Percentiles rank a stretch among this genome's conserved stretches.
Conservation (phyloP, 345 rosid species). For the Rhizophora apiculata region DNA sequence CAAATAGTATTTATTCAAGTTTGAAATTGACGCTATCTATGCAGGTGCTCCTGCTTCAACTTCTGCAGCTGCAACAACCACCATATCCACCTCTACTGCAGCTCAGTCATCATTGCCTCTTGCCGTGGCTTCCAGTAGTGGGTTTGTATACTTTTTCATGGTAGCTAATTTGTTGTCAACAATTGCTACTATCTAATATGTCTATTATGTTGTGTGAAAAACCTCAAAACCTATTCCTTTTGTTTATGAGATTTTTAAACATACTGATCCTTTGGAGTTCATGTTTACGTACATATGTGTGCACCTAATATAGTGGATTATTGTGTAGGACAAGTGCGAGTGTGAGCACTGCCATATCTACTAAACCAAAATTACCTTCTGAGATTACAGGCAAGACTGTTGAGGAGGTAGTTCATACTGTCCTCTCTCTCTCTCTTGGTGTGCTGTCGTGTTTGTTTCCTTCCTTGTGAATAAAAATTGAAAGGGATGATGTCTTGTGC, state of each 20-base stretch:
- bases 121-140: conserved; percentile 62
- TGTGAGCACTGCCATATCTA: conserved; percentile 41
- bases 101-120: conserved; percentile 54
- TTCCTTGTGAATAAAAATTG: no score
- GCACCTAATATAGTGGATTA: conserved; percentile 9
- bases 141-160: conserved; percentile 47
- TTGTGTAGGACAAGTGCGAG: conserved; percentile 52
- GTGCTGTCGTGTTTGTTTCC: no score
- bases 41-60: conserved; percentile 57
- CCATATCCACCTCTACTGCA: conserved; percentile 41
- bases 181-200: not conserved
- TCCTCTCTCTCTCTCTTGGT: not conserved
- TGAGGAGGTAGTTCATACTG: conserved; percentile 65
- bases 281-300: not conserved
- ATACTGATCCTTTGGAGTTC: not conserved
- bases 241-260: not conserved
- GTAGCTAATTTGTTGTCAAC: not conserved
- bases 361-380: conserved; percentile 74
- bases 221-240: not conserved
- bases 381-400: conserved; percentile 88
- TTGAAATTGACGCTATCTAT: conserved; percentile 2
- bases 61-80: conserved; percentile 43
- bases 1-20: not conserved
- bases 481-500: no score
- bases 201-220: not conserved